Evolutionary conservation across 208 protist species (phyloP).

Genomic region (Baffinella frigidus): DNA sequence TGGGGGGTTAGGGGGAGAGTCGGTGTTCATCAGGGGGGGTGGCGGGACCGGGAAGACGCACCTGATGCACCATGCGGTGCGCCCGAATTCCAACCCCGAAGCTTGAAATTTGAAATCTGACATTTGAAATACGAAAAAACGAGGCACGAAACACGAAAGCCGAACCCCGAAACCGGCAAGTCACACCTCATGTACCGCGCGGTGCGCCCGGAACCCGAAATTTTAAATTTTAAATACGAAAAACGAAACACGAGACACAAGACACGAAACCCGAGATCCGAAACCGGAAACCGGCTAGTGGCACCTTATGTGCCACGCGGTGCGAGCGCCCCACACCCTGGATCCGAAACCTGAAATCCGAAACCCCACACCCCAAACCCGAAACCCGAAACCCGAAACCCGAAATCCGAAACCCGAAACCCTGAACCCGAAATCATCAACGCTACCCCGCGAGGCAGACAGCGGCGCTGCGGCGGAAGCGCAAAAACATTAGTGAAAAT

Average conservation of each 20-base stretch:
- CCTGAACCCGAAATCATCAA: too few relatives aligned
- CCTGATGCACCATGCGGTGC: background rate
- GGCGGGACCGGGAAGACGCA: conserved; percentile 43
- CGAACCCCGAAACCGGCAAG: too few relatives aligned
- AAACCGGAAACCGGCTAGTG: conserved; percentile 35
- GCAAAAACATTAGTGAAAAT: too few relatives aligned
- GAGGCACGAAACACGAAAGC: too few relatives aligned
- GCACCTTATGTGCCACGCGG: background rate
- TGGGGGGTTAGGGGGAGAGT: conserved; percentile 15
- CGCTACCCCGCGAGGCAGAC: too few relatives aligned
- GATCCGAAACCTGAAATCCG: background rate
- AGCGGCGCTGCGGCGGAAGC: too few relatives aligned
- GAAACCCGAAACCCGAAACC: background rate
- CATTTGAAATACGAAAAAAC: background rate
- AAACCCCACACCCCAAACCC: too few relatives aligned
- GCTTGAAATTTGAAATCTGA: background rate
- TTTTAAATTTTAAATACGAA: background rate
- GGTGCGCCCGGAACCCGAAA: background rate
- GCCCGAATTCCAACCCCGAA: too few relatives aligned
- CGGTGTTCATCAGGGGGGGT: conserved; percentile 16
- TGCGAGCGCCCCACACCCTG: background rate
- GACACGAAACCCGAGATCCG: too few relatives aligned
- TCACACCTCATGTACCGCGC: too few relatives aligned
- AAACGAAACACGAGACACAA: too few relatives aligned
- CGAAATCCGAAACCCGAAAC: too few relatives aligned